phyloP scores from a whole-genome alignment of 768 basidiomycete genomes.

The Pleurotus djamor region DNA sequence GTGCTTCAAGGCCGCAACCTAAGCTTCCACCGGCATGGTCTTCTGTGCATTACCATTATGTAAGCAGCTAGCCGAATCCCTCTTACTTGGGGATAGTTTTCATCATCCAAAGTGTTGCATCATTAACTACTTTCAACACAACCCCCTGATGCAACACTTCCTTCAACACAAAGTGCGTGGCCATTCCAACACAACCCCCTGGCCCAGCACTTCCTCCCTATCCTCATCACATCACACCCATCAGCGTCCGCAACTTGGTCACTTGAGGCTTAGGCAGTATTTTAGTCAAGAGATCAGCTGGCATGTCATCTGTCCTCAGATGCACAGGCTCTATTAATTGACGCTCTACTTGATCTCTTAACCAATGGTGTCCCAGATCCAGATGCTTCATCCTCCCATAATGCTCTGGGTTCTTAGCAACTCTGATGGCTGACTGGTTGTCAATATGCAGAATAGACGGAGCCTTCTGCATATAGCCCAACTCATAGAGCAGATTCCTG shows the following conservation, averaged over 20 bases:
- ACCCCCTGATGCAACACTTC: no score
- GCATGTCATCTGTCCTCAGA: constrained; percentile 15
- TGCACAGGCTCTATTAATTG: constrained; percentile 12
- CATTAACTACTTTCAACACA: no score
- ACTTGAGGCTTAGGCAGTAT: constrained; percentile 9
- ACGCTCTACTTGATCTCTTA: constrained; percentile 15
- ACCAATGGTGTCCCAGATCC: constrained; percentile 20
- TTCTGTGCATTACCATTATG: no score
- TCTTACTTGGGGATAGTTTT: no score
- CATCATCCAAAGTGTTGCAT: no score
- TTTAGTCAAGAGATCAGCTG: constrained; percentile 21
- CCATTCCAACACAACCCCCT: background rate
- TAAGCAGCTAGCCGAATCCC: no score
- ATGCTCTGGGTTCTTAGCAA: constrained; percentile 33
- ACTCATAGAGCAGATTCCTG: constrained; percentile 22
- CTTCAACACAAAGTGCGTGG: no score
- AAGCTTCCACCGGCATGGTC: no score
- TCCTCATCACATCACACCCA: background rate
- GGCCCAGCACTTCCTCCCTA: background rate
- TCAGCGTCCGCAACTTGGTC: background rate
- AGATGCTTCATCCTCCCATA: constrained; percentile 27
- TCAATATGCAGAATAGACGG: constrained; percentile 27
- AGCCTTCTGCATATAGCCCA: constrained; percentile 14
- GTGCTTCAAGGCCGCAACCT: no score
- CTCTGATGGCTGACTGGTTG: constrained; percentile 30